These are phyloP conservation scores for Blastocystis sp. DNA, from an alignment of 352 stramenopile genomes.

Conservation along the genomic window DNA sequence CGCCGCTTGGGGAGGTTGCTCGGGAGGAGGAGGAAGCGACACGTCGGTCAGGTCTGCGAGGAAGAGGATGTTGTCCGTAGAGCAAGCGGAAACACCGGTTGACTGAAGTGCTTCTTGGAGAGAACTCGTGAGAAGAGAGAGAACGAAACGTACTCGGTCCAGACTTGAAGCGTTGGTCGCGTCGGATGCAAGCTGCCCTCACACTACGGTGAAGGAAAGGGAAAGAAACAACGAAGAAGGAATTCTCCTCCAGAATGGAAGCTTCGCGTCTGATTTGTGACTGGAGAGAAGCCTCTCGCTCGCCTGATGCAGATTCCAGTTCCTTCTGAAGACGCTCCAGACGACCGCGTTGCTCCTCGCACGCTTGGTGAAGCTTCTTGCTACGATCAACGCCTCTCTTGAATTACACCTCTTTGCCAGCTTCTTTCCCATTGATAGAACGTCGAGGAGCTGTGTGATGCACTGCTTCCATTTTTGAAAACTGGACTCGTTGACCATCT, in stretches of 20 bases:
- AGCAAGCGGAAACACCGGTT: neutral
- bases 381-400: neutral
- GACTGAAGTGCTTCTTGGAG: conserved; percentile 5
- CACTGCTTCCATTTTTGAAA: conserved; percentile 18
- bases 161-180: neutral
- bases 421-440: neutral
- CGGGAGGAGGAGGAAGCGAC: neutral
- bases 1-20: too few relatives aligned
- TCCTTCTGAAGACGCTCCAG: neutral
- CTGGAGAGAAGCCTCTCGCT: neutral
- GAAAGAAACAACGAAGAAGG: neutral
- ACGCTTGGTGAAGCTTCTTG: neutral
- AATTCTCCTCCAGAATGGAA: neutral
- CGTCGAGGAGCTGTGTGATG: neutral
- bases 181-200: neutral
- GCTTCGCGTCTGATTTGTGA: neutral
- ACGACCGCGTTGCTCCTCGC: neutral
- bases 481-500: conserved; percentile 29
- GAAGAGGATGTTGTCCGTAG: neutral
- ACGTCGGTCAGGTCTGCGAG: neutral
- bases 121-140: neutral
- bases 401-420: neutral
- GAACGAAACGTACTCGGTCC: neutral
- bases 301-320: neutral
- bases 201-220: neutral